Evolutionary conservation across 768 basidiomycete species (phyloP).

Genomic region (Tricholomella constricta): DNA sequence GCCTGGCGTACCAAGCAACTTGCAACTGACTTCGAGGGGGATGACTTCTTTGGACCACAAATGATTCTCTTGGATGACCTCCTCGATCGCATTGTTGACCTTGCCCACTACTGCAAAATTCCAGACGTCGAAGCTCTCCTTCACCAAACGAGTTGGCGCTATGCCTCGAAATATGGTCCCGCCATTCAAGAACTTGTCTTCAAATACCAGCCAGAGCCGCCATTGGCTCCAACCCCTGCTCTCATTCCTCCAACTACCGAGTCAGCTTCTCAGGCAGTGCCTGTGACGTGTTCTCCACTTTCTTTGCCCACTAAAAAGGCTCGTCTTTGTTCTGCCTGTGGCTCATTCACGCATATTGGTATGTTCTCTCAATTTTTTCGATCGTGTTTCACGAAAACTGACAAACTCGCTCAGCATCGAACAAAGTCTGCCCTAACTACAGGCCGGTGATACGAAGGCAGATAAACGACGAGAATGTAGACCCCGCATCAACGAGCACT

Average conservation of each 20-base stretch:
- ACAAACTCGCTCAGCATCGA: too few species aligned
- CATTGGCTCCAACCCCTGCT: background rate
- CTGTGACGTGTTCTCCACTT: background rate
- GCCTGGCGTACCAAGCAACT: constrained; percentile 17
- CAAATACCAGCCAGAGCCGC: background rate
- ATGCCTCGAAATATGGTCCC: constrained; percentile 4
- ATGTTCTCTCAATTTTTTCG: too few species aligned
- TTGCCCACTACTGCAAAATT: constrained; percentile 24
- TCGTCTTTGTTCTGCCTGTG: background rate
- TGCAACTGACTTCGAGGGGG: constrained; percentile 1
- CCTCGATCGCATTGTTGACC: constrained; percentile 27
- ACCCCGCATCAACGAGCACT: too few species aligned
- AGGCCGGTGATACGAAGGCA: too few species aligned
- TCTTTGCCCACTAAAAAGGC: background rate
- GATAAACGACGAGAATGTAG: too few species aligned
- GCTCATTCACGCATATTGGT: too few species aligned
- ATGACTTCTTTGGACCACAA: constrained; percentile 15
- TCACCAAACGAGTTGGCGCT: constrained; percentile 24
- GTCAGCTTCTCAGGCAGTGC: background rate
- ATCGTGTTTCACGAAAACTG: too few species aligned
- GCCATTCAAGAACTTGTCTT: constrained; percentile 1
- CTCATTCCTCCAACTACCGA: background rate
- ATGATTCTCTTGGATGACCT: constrained; percentile 21
- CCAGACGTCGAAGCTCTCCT: constrained; percentile 6
- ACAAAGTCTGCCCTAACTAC: too few species aligned